These are phyloP conservation scores for Pelargonium cotyledonis DNA, from an alignment of 441 rosid species.

Conservation along the genomic window DNA sequence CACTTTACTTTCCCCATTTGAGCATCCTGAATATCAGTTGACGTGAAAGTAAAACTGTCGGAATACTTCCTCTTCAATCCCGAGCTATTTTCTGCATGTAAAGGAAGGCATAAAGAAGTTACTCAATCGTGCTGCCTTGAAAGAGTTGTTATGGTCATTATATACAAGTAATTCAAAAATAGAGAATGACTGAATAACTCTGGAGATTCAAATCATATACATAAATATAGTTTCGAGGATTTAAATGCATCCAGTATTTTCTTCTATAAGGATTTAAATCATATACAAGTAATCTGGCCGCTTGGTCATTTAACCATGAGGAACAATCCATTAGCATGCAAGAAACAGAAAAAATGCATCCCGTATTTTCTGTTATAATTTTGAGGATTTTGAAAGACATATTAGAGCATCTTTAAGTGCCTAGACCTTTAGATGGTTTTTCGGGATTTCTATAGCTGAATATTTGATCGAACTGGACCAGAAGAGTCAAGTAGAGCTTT, in stretches of 20 bases:
- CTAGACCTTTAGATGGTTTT: not conserved
- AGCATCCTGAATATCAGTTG: not conserved
- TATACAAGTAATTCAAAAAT: too few species aligned
- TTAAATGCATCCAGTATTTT: too few species aligned
- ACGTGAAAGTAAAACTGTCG: not conserved
- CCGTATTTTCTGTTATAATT: not conserved
- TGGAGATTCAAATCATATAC: too few species aligned
- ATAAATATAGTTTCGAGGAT: too few species aligned
- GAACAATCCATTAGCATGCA: too few species aligned
- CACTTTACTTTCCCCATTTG: not conserved
- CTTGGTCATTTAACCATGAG: too few species aligned
- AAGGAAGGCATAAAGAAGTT: not conserved
- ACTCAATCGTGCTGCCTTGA: not conserved
- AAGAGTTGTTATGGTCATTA: too few species aligned
- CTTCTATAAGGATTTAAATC: too few species aligned
- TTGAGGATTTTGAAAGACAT: not conserved
- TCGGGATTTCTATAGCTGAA: not conserved
- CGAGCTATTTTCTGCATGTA: not conserved
- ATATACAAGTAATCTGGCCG: too few species aligned
- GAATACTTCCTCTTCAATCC: constrained; percentile 1
- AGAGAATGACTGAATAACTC: too few species aligned
- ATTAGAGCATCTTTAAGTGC: not conserved
- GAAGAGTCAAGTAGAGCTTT: not conserved
- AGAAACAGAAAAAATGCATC: too few species aligned
- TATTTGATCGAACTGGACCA: not conserved